Base-by-base conservation (phyloP, 2,329 filamentous ascomycete species). In the Colletotrichum chlorophyti region DNA sequence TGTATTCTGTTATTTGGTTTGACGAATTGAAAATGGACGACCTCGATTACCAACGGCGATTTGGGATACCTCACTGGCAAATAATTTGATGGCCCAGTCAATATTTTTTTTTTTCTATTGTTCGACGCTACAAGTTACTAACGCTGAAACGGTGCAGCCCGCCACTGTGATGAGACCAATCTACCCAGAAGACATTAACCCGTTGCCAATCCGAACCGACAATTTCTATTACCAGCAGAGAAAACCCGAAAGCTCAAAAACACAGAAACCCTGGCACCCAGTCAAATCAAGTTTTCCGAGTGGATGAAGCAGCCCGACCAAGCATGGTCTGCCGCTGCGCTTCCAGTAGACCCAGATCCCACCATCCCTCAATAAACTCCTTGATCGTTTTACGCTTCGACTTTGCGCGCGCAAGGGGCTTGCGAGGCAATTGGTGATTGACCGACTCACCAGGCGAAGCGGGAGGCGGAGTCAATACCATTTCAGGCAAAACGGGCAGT, bases 311-410 rank as follows among this genome's bases (percentile, higher is more conserved):
- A 34, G 24, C 45, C 26, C 46, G 15, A 27, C 35, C 66, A 59
- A 75, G 68, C 41, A 72, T 53, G 7, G 70, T 74, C 64, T 72
- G 70, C 58, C 79, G 73, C 23, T 81, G 74, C 68, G 71, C 79
- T 23, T 81, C 79, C 51, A 83, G 62, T 52, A 83, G 65, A 4
- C 75, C 78, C 52, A 83, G 68, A 68, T 83, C 81, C 81, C 81
- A 84, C 81, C 81, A 84, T 5, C 81, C 81, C 37, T 83, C 80
- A 24, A 83, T 72, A 17, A 76, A 70, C 34, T 78, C 72, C 60
- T 81, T 70, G 19, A 84, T 68, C 1, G 80, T 83, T 71, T 71
- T 80, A 7, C 79, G 73, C 64, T 72, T 75, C 26, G 73, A 72
- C 51, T 70, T 73, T 2, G 60, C 65, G 4, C 58, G 35, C 6